Evolutionary conservation across 805 yeast species (phyloP).

Genomic region (Saturnispora sanitii): DNA sequence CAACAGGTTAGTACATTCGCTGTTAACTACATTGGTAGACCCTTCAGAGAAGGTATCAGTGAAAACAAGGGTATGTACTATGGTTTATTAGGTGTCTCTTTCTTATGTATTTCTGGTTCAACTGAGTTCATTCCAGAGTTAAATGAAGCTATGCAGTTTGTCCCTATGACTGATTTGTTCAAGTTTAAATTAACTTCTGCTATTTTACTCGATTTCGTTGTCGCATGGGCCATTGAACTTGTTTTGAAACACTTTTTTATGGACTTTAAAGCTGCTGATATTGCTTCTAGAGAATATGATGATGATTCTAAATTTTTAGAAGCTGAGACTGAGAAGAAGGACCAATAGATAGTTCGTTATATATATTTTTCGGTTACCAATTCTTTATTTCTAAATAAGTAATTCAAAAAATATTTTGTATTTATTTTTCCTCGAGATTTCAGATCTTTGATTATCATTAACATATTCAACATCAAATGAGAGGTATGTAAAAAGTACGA

Average conservation of each 20-base stretch:
- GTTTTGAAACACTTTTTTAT: slow-evolving; percentile 76
- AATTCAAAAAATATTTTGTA: not conserved
- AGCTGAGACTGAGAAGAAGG: slow-evolving; percentile 8
- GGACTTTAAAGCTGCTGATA: slow-evolving; percentile 89
- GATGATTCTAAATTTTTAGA: slow-evolving; percentile 13
- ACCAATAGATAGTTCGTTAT: not conserved
- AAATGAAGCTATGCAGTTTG: slow-evolving; percentile 86
- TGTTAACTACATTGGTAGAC: slow-evolving; percentile 94
- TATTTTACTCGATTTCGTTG: slow-evolving; percentile 65
- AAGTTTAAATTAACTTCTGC: slow-evolving; percentile 66
- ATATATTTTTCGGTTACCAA: no score
- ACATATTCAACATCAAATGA: slow-evolving; percentile 1
- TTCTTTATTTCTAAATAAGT: not conserved
- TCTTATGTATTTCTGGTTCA: slow-evolving; percentile 79
- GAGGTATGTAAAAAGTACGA: slow-evolving; percentile 6
- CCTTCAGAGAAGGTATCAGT: slow-evolving; percentile 82
- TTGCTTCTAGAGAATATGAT: slow-evolving; percentile 41
- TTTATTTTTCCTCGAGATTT: not conserved
- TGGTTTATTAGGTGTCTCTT: slow-evolving; percentile 86
- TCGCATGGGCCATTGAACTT: slow-evolving; percentile 68
- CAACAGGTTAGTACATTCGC: slow-evolving; percentile 98
- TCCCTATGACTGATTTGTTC: slow-evolving; percentile 69
- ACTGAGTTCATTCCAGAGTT: slow-evolving; percentile 93
- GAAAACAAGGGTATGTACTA: slow-evolving; percentile 96
- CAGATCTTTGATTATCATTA: not conserved